Evolutionary conservation across 1,284 basidiomycete genomes (phyloP), one percentile per base, ranked within the genome.

Genomic region (Ganoderma sinense): DNA sequence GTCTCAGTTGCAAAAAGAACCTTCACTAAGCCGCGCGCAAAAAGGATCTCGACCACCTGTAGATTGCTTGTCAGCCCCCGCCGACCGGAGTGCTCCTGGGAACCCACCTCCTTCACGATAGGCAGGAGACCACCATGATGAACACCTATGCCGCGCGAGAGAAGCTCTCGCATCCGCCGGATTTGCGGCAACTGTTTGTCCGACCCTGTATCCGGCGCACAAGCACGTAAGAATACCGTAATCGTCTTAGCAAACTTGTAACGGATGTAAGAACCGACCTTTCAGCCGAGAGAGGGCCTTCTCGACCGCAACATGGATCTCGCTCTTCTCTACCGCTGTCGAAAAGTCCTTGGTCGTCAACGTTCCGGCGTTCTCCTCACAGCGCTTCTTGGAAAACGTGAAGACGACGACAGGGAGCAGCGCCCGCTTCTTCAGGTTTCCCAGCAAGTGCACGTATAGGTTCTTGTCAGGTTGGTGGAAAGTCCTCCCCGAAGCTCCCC

Each of bases 1-100:
- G 98, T 99, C 82, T 99, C 98, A 0, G 98, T 99, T 0, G 98
- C 98, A 78, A 99, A 99, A 13, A 99, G 84, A 20, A 99, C 92
- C 82, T 99, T 99, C 70, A 99, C 97, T 48, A 99, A 85, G 29
- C 98, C 98, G 43, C 97, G 90, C 11, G 97, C 94, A 79, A 99
- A 99, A 20, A 99, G 86, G 55, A 99, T 93, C 80, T 99, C 97
- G 20, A 99, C 97, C 11, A 98, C 91, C 94, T 97, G 62, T 36
- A 48, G n/a, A 23, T 14, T 23, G 40, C 23, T 55, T 41, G 10
- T 65, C n/a, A 64, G 64, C 33, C 53, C 14, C 36, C 13, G 33
- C 13, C 18, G 16, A 40, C 40, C 5, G 18, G 18, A 51, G 20
- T 31, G 18, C 23, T 29, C 48, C n/a, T 51, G 11, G 8, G 29